A percentile compares a stretch with the other conserved stretches of the same genome.
phyloP scores from a whole-genome alignment of 176 grass and related monocot species.

The Zizania latifolia region DNA sequence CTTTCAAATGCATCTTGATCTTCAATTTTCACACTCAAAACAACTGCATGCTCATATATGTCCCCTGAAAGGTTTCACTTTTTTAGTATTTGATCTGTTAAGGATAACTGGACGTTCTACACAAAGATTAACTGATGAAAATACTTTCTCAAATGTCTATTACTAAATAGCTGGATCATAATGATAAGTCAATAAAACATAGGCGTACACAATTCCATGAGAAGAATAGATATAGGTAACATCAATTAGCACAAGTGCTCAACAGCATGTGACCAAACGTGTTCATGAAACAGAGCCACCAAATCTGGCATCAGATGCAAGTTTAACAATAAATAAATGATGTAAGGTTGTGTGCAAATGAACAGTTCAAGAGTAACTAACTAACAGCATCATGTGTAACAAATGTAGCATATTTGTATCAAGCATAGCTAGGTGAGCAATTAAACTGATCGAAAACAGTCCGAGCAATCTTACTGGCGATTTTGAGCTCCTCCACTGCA shows the following conservation, averaged over 20 bases:
- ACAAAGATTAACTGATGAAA: neutral
- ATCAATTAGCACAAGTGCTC: neutral
- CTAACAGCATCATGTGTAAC: neutral
- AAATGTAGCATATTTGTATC: neutral
- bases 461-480: conserved; percentile 57
- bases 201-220: neutral
- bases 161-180: neutral
- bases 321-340: neutral
- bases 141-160: neutral
- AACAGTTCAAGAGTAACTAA: neutral
- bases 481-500: conserved; percentile 66
- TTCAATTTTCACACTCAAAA: conserved; percentile 94
- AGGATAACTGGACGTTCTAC: neutral
- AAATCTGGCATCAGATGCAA: neutral
- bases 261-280: neutral
- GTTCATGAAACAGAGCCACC: neutral
- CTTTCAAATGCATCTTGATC: conserved; percentile 96
- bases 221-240: neutral
- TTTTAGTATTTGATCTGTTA: conserved; percentile 3
- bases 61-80: conserved; percentile 55
- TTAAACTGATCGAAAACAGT: neutral
- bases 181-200: neutral
- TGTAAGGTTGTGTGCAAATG: neutral
- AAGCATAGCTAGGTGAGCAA: neutral
- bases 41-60: conserved; percentile 83